These are phyloP conservation scores for Oryza glumipatula DNA, from an alignment of 176 grass and related monocot species.

Conservation along the genomic window DNA sequence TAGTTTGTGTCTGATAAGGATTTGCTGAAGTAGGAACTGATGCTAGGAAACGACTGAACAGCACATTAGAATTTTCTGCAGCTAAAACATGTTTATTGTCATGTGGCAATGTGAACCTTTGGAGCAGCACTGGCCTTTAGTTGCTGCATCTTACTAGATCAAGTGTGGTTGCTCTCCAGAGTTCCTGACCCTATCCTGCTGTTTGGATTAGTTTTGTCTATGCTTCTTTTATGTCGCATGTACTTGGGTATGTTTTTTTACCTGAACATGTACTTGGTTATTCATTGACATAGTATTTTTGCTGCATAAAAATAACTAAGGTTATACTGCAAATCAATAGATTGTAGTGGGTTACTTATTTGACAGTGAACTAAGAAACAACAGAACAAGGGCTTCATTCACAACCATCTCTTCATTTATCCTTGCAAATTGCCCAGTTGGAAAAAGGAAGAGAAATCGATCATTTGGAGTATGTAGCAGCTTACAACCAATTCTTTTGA, in stretches of 20 bases:
- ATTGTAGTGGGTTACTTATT: constrained; percentile 17
- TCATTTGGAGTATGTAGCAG: neutral
- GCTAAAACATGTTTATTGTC: neutral
- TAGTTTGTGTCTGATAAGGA: neutral
- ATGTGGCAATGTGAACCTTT: neutral
- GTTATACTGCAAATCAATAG: constrained; percentile 2
- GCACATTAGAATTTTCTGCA: neutral
- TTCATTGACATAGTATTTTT: neutral
- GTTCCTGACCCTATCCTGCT: neutral
- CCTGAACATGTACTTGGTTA: neutral
- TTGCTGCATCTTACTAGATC: neutral
- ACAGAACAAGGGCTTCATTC: neutral
- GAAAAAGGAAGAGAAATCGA: constrained; percentile 1
- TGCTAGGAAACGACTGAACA: neutral
- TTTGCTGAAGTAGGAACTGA: neutral
- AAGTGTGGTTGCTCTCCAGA: neutral
- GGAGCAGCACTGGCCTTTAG: neutral
- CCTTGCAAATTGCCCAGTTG: neutral
- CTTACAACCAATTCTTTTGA: neutral
- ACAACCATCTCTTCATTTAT: neutral
- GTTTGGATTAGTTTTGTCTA: neutral
- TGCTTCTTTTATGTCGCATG: neutral
- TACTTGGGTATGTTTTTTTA: neutral
- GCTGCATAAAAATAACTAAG: neutral
- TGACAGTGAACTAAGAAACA: neutral